Conservation (phyloP, 306 rosid species). For the Psophocarpus tetragonolobus region DNA sequence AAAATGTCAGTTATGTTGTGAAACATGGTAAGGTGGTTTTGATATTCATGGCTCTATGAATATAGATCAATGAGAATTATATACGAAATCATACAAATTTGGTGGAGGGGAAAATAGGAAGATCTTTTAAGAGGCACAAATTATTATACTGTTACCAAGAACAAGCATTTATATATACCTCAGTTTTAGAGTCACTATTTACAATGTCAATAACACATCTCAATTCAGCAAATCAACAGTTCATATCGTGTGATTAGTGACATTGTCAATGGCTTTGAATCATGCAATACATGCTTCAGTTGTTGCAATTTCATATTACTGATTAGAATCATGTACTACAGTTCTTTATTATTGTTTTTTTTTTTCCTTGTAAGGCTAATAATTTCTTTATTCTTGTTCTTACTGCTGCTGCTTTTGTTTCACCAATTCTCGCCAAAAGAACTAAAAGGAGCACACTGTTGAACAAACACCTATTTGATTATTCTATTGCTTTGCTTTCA, state of each 20-base stretch:
- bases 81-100: not conserved
- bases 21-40: conserved; percentile 7
- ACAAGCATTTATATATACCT: not conserved
- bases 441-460: too few species aligned
- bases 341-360: not conserved
- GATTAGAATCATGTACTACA: not conserved
- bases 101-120: not conserved
- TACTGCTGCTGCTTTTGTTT: not conserved
- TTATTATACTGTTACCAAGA: conserved; percentile 7
- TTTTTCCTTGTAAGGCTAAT: too few species aligned
- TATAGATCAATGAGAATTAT: not conserved
- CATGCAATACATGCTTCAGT: not conserved
- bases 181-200: not conserved
- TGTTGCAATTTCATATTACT: not conserved
- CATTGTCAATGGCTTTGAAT: not conserved
- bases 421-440: not conserved
- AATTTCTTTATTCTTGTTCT: too few species aligned
- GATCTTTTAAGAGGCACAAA: not conserved
- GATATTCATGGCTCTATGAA: not conserved
- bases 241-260: not conserved
- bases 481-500: not conserved
- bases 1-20: conserved; percentile 27
- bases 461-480: not conserved
- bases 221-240: not conserved
- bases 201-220: not conserved